These are phyloP conservation scores for Pseudohyphozyma bogoriensis DNA, from an alignment of 768 basidiomycete species.

Conservation along the genomic window DNA sequence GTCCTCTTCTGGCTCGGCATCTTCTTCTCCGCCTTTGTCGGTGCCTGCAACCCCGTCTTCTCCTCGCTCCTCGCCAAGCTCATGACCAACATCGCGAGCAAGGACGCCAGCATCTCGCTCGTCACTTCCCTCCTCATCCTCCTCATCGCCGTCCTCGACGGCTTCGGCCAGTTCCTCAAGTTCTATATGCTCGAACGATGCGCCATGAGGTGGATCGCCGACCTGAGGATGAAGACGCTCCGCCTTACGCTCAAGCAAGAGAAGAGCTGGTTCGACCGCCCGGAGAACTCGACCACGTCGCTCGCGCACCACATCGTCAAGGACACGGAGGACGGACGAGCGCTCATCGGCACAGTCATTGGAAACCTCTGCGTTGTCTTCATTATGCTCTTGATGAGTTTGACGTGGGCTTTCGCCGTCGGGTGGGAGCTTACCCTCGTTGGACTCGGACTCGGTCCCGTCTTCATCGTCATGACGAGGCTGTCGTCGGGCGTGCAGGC, in stretches of 20 bases:
- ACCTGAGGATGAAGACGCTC: slow-evolving; percentile 52
- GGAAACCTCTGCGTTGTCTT: slow-evolving; percentile 62
- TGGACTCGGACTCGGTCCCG: slow-evolving; percentile 73
- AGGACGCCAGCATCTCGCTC: slow-evolving; percentile 35
- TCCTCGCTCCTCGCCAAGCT: slow-evolving; percentile 77
- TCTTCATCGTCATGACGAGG: slow-evolving; percentile 66
- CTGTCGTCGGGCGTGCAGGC: slow-evolving; percentile 63
- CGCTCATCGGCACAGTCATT: slow-evolving; percentile 61
- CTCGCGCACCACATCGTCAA: slow-evolving; percentile 71
- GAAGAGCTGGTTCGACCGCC: slow-evolving; percentile 73
- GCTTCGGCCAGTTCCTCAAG: slow-evolving; percentile 61
- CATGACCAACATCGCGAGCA: slow-evolving; percentile 44
- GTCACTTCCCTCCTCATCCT: slow-evolving; percentile 41
- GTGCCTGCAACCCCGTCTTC: slow-evolving; percentile 83
- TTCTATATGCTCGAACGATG: slow-evolving; percentile 68
- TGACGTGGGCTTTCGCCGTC: slow-evolving; percentile 75
- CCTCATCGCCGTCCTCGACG: slow-evolving; percentile 63
- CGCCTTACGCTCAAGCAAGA: slow-evolving; percentile 62
- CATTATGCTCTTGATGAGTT: slow-evolving; percentile 70
- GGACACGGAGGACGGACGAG: slow-evolving; percentile 78
- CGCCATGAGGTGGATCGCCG: slow-evolving; percentile 63
- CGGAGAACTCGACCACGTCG: slow-evolving; percentile 49
- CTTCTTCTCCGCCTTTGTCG: slow-evolving; percentile 56
- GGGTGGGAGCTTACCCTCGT: slow-evolving; percentile 92
- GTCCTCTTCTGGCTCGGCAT: slow-evolving; percentile 60